Conservation (phyloP, 768 basidiomycete genomes). For the Lactarius trivialis region DNA sequence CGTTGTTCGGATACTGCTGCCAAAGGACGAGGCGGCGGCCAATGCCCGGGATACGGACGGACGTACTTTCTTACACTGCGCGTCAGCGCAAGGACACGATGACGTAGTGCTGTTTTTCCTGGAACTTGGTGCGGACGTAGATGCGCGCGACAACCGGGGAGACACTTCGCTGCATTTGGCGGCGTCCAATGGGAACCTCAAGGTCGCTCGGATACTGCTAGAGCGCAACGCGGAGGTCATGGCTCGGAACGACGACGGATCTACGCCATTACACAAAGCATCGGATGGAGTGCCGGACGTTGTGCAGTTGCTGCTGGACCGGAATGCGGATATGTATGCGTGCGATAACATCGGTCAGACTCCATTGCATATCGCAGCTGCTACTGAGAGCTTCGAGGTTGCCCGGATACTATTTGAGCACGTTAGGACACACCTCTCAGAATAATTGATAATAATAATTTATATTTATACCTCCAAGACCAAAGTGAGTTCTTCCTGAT, state of each 20-base stretch:
- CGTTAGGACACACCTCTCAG: neutral
- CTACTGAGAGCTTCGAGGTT: neutral
- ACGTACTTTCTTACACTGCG: neutral
- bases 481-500: no score
- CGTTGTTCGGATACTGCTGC: neutral
- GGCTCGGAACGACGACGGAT: neutral
- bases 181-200: neutral
- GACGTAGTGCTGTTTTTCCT: neutral
- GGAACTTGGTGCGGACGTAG: neutral
- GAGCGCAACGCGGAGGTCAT: neutral
- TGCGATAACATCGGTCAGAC: neutral
- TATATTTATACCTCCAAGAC: no score
- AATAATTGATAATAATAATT: neutral
- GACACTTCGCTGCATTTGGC: neutral
- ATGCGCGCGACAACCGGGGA: neutral
- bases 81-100: neutral
- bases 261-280: neutral
- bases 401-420: neutral
- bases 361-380: neutral
- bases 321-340: neutral
- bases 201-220: neutral
- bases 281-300: neutral
- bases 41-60: neutral
- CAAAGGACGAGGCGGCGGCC: neutral
- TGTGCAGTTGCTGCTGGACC: neutral